Base-by-base conservation (phyloP, 1,284 basidiomycete species). In the Ceratorhiza oryzae-sativae region DNA sequence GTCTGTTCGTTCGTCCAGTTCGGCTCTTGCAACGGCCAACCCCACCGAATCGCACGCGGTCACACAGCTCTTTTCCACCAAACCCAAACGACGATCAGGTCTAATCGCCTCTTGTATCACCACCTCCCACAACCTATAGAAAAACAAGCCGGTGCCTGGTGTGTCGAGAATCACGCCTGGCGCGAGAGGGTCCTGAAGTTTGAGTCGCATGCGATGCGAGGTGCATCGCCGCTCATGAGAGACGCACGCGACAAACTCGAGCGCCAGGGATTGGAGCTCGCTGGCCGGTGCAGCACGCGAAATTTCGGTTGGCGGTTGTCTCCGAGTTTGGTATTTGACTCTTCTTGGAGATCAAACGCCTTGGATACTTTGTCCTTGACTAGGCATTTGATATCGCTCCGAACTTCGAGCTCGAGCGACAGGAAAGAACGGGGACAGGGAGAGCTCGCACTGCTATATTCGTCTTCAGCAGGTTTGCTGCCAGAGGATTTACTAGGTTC, bases 181-280 rank as follows among this genome's bases (percentile, higher is more conserved):
- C 23, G 63, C 63, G 23, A 68, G 51, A 6, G 62, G 20, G 30
- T 25, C 51, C 13, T 36, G 3, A 25, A 56, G 32, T 12, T 1
- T 41, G 39, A 27, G 36, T 23, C 63, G 49, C 63, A 68, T 68
- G 1, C 39, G 23, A 18, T 68, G 63, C 23, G 63, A 68, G 9
- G 63, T 56, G 36, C 63, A 68, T 30, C 51, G 63, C 39, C 53
- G 51, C 27, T 68, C 63, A 30, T 68, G 49, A 15, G 63, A 15
- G 49, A 68, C 63, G 23, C 63, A 68, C 51, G 23, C 49, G 27
- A 68, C 39, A 45, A 68, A 68, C 51, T 68, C 63, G 63, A 68
- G 20, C 23, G 51, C 63, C 0, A 68, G 63, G 18, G 63, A 55
- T 12, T 27, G 34, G 49, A 68, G 63, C 30, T 68, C 63, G 9